These are phyloP conservation scores for Sporothrix phasma DNA, from an alignment of 2,329 filamentous ascomycete species.

Conservation along the genomic window DNA sequence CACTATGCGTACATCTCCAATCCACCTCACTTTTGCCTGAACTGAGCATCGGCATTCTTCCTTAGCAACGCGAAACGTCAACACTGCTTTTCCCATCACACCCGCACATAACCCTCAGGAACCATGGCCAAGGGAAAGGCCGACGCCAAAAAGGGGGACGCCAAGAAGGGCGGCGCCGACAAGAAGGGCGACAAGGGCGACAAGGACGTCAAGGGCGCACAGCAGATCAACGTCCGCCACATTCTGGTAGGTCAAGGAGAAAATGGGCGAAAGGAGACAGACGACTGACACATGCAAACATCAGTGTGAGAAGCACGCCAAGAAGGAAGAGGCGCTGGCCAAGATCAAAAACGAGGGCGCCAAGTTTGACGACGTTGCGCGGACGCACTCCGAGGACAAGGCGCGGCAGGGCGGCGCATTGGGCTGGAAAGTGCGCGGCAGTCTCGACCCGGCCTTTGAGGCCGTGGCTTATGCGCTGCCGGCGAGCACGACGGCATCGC, in stretches of 20 bases:
- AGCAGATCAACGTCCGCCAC: constrained; percentile 59
- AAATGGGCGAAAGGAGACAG: neutral
- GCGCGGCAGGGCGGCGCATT: constrained; percentile 59
- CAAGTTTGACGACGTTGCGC: constrained; percentile 67
- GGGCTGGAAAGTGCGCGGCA: constrained; percentile 63
- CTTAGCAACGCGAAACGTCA: neutral
- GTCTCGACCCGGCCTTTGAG: constrained; percentile 59
- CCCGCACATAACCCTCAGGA: neutral
- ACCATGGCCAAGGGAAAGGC: constrained; percentile 20
- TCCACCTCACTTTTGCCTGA: neutral
- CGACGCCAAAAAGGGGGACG: constrained; percentile 18
- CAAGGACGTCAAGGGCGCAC: constrained; percentile 20
- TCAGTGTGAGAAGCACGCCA: constrained; percentile 64
- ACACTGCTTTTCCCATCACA: neutral
- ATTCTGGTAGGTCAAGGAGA: constrained; percentile 42
- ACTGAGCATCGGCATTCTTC: neutral
- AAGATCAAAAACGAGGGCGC: constrained; percentile 52
- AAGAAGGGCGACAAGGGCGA: constrained; percentile 13
- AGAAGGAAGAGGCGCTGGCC: constrained; percentile 64
- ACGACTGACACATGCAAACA: constrained; percentile 21
- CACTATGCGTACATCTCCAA: neutral
- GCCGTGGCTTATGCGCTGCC: constrained; percentile 61
- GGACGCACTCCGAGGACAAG: constrained; percentile 67
- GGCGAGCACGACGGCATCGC: constrained; percentile 51
- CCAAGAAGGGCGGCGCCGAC: constrained; percentile 13